phyloP scores from a whole-genome alignment of 495 filamentous ascomycete genomes.

The Penicillium riverlandense region DNA sequence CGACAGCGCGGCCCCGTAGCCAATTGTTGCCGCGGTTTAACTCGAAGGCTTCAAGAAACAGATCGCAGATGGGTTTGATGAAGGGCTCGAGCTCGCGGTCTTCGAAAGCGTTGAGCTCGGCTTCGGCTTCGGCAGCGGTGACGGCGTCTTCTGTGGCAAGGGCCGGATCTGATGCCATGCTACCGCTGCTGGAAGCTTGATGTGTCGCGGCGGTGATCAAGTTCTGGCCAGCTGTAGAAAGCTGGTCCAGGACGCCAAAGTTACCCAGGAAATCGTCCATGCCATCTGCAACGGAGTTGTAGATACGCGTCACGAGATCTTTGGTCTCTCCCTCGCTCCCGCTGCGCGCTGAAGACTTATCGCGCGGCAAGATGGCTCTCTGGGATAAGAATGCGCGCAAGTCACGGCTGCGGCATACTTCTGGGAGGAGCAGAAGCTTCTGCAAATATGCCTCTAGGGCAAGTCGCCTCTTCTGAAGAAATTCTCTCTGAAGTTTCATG shows the following conservation, averaged over 20 bases:
- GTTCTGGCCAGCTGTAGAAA: slow-evolving; percentile 87
- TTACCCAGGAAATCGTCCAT: slow-evolving; percentile 98
- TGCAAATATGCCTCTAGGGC: slow-evolving; percentile 82
- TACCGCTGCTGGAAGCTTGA: slow-evolving; percentile 50
- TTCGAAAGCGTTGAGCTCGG: slow-evolving; percentile 90
- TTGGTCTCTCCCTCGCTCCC: slow-evolving; percentile 55
- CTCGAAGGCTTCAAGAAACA: slow-evolving; percentile 95
- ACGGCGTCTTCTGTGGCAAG: slow-evolving; percentile 52
- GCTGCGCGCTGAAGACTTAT: slow-evolving; percentile 46
- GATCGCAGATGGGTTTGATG: slow-evolving; percentile 95
- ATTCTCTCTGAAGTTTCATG: slow-evolving; percentile 93
- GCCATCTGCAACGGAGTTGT: slow-evolving; percentile 92
- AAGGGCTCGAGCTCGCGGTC: slow-evolving; percentile 86
- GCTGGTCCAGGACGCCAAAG: slow-evolving; percentile 89
- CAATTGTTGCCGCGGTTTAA: slow-evolving; percentile 88
- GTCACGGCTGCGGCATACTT: slow-evolving; percentile 89
- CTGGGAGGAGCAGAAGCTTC: slow-evolving; percentile 75
- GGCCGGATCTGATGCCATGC: slow-evolving; percentile 24
- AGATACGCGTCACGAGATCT: slow-evolving; percentile 89
- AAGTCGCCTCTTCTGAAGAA: slow-evolving; percentile 77
- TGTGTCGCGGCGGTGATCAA: slow-evolving; percentile 81
- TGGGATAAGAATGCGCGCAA: slow-evolving; percentile 92
- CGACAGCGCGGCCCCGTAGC: slow-evolving; percentile 91
- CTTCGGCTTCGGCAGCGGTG: slow-evolving; percentile 82
- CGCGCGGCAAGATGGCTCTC: slow-evolving; percentile 59